Base-by-base conservation (phyloP, 78 protist genomes). In the Dictyostelium capitatum region DNA sequence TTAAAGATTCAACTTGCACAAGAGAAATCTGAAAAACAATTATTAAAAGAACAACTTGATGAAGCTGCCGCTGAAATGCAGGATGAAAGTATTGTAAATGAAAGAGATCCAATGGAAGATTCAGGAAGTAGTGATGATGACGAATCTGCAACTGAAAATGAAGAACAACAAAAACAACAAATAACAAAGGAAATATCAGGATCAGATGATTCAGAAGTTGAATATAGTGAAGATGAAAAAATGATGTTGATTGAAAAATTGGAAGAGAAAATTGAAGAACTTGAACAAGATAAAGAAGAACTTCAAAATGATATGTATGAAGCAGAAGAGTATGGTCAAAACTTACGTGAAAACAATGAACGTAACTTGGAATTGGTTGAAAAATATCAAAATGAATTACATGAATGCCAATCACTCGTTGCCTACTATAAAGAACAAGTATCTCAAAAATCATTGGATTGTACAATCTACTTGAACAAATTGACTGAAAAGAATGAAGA, bases 391-490 rank as follows among this genome's bases (percentile, higher is more conserved):
- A 77, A 48, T 5, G 93, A 87, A 70, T 30, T 87, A 1, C 6
- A 46, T 8, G 93, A 87, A 47, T 87, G 93, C 6, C 93, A 87
- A 64, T 56, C 93, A 47, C 19, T 87, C 48, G 84, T 87, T 59
- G 62, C 56, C 6, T 87, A 77, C 67, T 87, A 87, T 23, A 80
- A 87, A 69, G 93, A 87, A 25, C 83, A 87, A 37, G 5, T 87
- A 15, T 57, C 50, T 8, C 69, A 77, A 82, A 75, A 77, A 50
- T 48, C 51, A 67, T 12, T 28, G 3, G 93, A 87, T 37, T 20
- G 20, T 41, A 77, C 46, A 15, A 72, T 75, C 15, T 62, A 75
- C 7, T 41, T 23, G 32, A 77, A 72, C 12, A 56, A 65, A 25
- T 37, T 77, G 10, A 30, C 64, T 10, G 80, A 47, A 10, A 80